phyloP scores from a whole-genome alignment of 345 rosid genomes.

The Excoecaria agallocha region DNA sequence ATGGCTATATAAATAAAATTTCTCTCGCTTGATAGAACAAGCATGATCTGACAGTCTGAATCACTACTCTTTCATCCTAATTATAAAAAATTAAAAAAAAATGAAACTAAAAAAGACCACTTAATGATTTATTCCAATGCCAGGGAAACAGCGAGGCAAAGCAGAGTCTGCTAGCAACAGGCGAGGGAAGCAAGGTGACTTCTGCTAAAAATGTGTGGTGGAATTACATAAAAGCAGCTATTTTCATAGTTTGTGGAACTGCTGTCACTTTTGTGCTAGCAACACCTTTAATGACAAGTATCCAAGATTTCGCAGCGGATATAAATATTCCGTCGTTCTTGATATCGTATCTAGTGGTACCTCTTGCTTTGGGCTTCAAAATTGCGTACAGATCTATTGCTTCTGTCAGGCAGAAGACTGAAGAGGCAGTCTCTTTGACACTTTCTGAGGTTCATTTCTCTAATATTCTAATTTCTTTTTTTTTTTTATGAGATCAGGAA shows the following conservation, averaged over 20 bases:
- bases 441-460: constrained; percentile 39
- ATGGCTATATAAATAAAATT: too few relatives aligned
- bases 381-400: constrained; percentile 15
- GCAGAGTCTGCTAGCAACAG: constrained; percentile 22
- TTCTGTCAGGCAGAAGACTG: constrained; percentile 35
- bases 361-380: constrained; percentile 38
- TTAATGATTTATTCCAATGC: neutral
- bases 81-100: too few relatives aligned
- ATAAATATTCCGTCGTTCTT: constrained; percentile 37
- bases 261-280: constrained; percentile 28
- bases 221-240: constrained; percentile 35
- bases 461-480: neutral
- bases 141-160: constrained; percentile 32
- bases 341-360: constrained; percentile 41
- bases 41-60: too few relatives aligned
- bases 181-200: neutral
- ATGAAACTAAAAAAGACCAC: too few relatives aligned
- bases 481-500: neutral
- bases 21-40: too few relatives aligned
- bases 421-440: constrained; percentile 36
- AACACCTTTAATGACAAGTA: constrained; percentile 29
- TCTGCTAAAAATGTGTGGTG: constrained; percentile 25
- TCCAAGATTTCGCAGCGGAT: constrained; percentile 30
- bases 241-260: constrained; percentile 37
- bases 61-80: too few relatives aligned